Percentiles rank a stretch among this genome's conserved stretches.
Evolutionary conservation across 225 moss, liverwort and hornwort genomes (phyloP).

Genomic region (Rhytidiadelphus loreus): DNA sequence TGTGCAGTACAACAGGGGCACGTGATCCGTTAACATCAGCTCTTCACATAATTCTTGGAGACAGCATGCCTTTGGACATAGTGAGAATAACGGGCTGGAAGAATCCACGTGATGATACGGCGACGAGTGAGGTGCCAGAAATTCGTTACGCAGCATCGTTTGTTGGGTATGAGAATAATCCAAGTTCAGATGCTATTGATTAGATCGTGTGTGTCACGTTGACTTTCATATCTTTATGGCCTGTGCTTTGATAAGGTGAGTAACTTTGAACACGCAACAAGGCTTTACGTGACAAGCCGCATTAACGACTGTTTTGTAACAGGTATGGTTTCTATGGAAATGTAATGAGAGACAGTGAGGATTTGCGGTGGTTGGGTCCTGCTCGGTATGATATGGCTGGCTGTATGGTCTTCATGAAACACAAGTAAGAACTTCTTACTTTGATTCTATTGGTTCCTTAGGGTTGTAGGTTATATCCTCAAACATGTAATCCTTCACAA

Average conservation of each 20-base stretch:
- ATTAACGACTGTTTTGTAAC: neutral
- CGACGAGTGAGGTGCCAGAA: slow-evolving; percentile 48
- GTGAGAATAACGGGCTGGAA: slow-evolving; percentile 79
- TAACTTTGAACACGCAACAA: neutral
- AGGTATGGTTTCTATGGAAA: slow-evolving; percentile 99
- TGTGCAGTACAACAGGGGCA: slow-evolving; percentile 78
- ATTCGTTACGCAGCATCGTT: slow-evolving; percentile 94
- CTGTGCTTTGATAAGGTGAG: neutral
- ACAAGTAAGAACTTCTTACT: slow-evolving; percentile 41
- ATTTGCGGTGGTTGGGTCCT: slow-evolving; percentile 83
- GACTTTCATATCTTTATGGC: neutral
- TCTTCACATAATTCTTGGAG: slow-evolving; percentile 80
- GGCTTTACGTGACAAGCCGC: neutral
- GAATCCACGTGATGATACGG: slow-evolving; percentile 19
- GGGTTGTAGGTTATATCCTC: neutral
- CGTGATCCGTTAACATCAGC: slow-evolving; percentile 74
- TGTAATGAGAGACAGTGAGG: slow-evolving; percentile 79
- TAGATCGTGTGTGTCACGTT: neutral
- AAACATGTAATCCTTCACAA: neutral
- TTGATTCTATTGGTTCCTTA: neutral
- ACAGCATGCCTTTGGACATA: slow-evolving; percentile 84
- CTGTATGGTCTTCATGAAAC: slow-evolving; percentile 72
- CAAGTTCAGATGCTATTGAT: neutral
- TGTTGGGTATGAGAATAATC: slow-evolving; percentile 55
- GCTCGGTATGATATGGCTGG: slow-evolving; percentile 88